Base-by-base conservation (phyloP, 148 eudicot genomes). In the Vaccinium macrocarpon region DNA sequence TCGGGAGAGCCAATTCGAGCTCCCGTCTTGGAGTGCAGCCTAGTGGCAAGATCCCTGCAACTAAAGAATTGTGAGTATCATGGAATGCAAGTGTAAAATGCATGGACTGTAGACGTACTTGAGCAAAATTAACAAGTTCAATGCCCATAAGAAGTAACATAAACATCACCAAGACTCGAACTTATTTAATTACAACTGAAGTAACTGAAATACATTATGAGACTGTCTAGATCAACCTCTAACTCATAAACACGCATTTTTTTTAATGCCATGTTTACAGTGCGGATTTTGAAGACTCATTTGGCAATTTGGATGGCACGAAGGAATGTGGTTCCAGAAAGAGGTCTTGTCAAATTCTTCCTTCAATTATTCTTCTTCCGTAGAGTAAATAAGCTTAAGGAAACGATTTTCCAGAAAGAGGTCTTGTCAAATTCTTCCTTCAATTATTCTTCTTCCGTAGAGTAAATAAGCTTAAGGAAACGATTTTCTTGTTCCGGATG, bases 371-470 rank as follows among this genome's bases (percentile, higher is more conserved):
- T 64, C 35, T 66, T 66, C 72, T 66, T 27, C 73, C 71, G 13
- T 23, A 23, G 25, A 9, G 23, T 66, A 10, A 61, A 21, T 62
- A 25, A 62, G 27, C 25, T 9, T 21, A 61, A n/a, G 29, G 68
- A 62, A n/a, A n/a, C n/a, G n/a, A n/a, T n/a, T n/a, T 7, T 68
- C 73, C 42, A 68, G 19, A 68, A 68, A 68, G 73, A 68, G 73
- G 73, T 68, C 73, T 68, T 13, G 42, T 68, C 19, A 68, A 27
- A 42, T 68, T 13, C 73, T 68, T 66, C 72, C 72, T 66, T 66
- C 35, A 25, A 23, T 64, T 64, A 8, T 64, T 64, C 35, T 66
- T 66, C 72, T 66, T 27, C 73, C 71, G 13, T 23, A 23, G 25
- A 9, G 23, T 66, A 10, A 61, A 21, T 62, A 25, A 62, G 27